A percentile compares a stretch with the other conserved stretches of the same genome.
phyloP scores from a whole-genome alignment of 2,329 filamentous ascomycete genomes.

The Meredithiella fracta region DNA sequence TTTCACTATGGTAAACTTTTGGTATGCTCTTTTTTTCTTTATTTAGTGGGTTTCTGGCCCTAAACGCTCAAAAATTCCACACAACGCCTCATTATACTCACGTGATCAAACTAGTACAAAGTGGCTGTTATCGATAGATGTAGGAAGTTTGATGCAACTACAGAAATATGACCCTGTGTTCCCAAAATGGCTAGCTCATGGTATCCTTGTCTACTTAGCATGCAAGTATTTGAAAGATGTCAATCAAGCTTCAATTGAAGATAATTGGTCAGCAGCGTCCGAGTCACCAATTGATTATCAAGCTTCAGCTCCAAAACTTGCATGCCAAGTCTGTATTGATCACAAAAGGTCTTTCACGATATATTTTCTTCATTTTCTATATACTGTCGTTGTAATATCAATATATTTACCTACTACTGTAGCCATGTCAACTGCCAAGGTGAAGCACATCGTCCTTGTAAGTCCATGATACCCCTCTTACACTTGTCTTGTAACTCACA shows the following conservation, averaged over 20 bases:
- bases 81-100: slow-evolving; percentile 1
- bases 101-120: slow-evolving; percentile 2
- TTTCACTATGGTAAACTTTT: slow-evolving; percentile 13
- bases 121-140: slow-evolving; percentile 3
- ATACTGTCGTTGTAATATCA: neutral
- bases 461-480: too few species aligned
- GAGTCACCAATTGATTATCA: neutral
- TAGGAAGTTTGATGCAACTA: slow-evolving; percentile 1
- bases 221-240: neutral
- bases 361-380: too few species aligned
- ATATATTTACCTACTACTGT: neutral
- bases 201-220: slow-evolving; percentile 3
- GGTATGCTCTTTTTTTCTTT: slow-evolving; percentile 11
- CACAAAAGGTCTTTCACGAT: too few species aligned
- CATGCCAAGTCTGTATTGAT: too few species aligned
- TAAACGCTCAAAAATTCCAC: slow-evolving; percentile 12
- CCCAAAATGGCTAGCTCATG: neutral
- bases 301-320: too few species aligned
- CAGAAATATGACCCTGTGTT: neutral
- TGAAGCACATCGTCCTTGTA: slow-evolving; percentile 66
- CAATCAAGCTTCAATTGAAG: neutral
- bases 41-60: slow-evolving; percentile 15
- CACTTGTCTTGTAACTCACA: too few species aligned
- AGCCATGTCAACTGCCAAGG: slow-evolving; percentile 25
- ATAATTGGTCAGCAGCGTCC: slow-evolving; percentile 8